Conservation (phyloP, 352 stramenopile species). For the Phytophthora pinifolia region DNA sequence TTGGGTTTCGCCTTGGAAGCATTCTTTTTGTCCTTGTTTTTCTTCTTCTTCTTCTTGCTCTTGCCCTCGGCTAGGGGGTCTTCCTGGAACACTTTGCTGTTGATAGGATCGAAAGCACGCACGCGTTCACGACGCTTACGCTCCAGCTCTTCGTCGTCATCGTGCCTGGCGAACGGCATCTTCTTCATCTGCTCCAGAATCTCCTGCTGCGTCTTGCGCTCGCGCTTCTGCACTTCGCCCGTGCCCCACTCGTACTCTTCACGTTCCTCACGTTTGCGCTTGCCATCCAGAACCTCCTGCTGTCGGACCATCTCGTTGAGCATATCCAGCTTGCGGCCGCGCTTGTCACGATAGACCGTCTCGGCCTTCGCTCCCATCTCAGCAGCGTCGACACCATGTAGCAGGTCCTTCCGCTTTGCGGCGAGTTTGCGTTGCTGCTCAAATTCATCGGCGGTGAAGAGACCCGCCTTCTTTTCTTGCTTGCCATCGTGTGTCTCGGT, state of each 20-base stretch:
- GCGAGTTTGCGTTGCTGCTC: conserved; percentile 54
- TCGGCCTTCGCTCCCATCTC: conserved; percentile 79
- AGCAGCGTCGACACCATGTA: conserved; percentile 46
- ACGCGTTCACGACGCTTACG: conserved; percentile 53
- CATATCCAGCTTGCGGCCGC: conserved; percentile 84
- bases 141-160: conserved; percentile 76
- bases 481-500: neutral
- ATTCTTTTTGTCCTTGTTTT: conserved; percentile 48
- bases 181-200: conserved; percentile 67
- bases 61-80: conserved; percentile 40
- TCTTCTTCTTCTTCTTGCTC: conserved; percentile 37
- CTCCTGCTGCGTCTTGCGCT: conserved; percentile 55
- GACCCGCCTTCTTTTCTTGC: conserved; percentile 44
- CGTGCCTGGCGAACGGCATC: conserved; percentile 61
- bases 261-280: conserved; percentile 68
- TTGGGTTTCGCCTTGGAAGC: conserved; percentile 45
- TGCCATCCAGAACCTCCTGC: conserved; percentile 76
- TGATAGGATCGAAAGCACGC: conserved; percentile 76
- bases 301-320: conserved; percentile 83
- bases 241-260: conserved; percentile 88
- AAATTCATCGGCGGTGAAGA: conserved; percentile 77
- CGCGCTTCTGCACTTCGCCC: conserved; percentile 77
- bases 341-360: conserved; percentile 86
- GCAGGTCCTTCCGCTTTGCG: conserved; percentile 51
- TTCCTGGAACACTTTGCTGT: conserved; percentile 77